Base-by-base conservation (phyloP, 2,329 filamentous ascomycete genomes). In the Verticillium albo-atrum region DNA sequence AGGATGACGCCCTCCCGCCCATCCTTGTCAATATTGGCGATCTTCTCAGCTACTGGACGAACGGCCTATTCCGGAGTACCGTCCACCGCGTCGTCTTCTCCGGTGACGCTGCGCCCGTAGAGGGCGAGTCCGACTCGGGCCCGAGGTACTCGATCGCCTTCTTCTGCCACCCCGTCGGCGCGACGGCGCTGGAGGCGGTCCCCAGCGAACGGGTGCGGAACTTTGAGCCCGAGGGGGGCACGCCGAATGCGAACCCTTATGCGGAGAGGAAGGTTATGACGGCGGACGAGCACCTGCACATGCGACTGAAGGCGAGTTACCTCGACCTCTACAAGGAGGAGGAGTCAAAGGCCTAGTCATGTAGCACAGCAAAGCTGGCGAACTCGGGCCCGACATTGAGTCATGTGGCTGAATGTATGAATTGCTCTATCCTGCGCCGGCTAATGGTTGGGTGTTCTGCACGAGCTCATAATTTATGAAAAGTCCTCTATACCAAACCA, bases 21-120 rank as follows among this genome's bases (percentile, higher is more conserved):
- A 91, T 92, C 80, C 73, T 97, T 80, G 72, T 98, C 87, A 77
- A 95, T 79, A 84, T 92, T 75, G 75, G 89, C 74, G 77, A 88
- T 71, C 68, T 89, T 70, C 76, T 89, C 62, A 89, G 86, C 34
- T 95, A 96, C 72, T 98, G 94, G 94, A 98, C 95, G 1, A 89
- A 90, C 64, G 92, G 93, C 0, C 75, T 97, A 54, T 81, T 98
- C 63, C 89, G 92, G 67, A 92, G 89, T 66, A 97, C 94, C 0
- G 86, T 97, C 6, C 95, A 98, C 71, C 81, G 94, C 12, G 95
- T 98, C 30, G 86, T 94, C 0, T 95, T 97, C 64, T 75, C 79
- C 0, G 68, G 63, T 15, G 60, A 60, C 5, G 59, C 54, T 15
- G 56, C 30, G 47, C 51, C 54, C 17, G 69, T 76, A 1, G 62